These are phyloP conservation scores for Tuber calosporum DNA, from an alignment of 495 filamentous ascomycete species.

Conservation along the genomic window DNA sequence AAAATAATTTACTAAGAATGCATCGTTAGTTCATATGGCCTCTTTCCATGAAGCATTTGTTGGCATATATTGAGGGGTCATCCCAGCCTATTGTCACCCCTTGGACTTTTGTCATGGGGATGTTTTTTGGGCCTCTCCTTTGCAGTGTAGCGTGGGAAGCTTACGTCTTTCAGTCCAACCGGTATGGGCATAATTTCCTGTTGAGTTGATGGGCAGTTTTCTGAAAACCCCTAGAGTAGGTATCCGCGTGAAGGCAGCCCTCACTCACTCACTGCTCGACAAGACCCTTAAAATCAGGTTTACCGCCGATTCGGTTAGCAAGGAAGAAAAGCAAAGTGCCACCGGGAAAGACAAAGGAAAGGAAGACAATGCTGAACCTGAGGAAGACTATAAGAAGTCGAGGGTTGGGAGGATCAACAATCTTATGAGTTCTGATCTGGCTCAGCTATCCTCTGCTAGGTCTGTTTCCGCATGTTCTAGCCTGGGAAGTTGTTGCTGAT, in stretches of 20 bases:
- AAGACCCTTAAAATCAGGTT: conserved; percentile 41
- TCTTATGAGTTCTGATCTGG: conserved; percentile 27
- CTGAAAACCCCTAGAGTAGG: conserved; percentile 25
- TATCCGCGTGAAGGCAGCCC: conserved; percentile 36
- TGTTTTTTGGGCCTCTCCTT: conserved; percentile 37
- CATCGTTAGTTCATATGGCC: conserved; percentile 34
- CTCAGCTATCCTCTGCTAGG: conserved; percentile 23
- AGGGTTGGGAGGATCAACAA: conserved; percentile 31
- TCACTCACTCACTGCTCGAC: conserved; percentile 34
- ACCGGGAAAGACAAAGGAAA: background rate
- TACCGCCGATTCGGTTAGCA: conserved; percentile 24
- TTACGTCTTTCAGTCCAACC: conserved; percentile 37
- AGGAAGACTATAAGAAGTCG: conserved; percentile 8
- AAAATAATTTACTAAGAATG: background rate
- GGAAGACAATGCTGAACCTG: conserved; percentile 4
- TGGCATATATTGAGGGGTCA: conserved; percentile 38
- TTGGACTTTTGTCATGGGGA: conserved; percentile 35
- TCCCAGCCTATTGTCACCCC: conserved; percentile 33
- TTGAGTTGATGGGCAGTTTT: background rate
- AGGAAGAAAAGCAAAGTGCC: conserved; percentile 10
- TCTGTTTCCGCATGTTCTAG: background rate
- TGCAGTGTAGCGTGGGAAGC: conserved; percentile 23
- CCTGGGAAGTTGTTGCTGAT: background rate
- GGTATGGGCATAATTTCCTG: conserved; percentile 8
- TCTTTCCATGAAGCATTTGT: conserved; percentile 35